Evolutionary conservation across 2,329 filamentous ascomycete species (phyloP), one percentile per base, ranked within the genome.

Genomic region (Colletotrichum sp.): DNA sequence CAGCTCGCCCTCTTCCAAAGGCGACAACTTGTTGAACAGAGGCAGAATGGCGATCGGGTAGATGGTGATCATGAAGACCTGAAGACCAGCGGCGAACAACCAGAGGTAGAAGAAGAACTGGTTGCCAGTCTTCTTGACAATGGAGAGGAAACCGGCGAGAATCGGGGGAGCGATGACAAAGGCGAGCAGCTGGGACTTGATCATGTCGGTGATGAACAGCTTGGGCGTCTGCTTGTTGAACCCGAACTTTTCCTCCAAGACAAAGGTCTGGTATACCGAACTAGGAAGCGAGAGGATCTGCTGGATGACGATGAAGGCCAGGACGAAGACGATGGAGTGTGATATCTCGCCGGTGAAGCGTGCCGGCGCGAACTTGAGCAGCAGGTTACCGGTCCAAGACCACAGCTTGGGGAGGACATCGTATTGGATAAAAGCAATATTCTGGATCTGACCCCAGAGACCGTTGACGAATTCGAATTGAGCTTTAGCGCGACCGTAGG

Each of bases 71-170:
- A 95, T 96, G 84, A 97, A 96, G 78, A 99, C 90, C 87, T 99
- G 97, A 55, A 99, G 92, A 74, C 92, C 93, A 77, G 98, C 93
- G 80, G 95, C 94, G 82, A 99, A 99, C 76, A 97, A 87, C 96
- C 96, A 99, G 73, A 99, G 92, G 85, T 98, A 99, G 88, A 98
- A 98, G 90, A 99, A 98, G 90, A 99, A 99, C 83, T 93, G 92
- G 83, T 94, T 95, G 79, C 97, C 97, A 15, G 98, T 98, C 87
- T 94, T 95, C 86, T 98, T 94, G 81, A 99, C 94, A 83, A 99
- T 99, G 84, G 95, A 92, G 82, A 99, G 91, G 89, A 99, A 98
- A 57, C 93, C 97, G 79, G 95, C 95, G 78, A 98, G 94, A 80
- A 99, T 94, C 1, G 98, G 97, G 68, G 95, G 93, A 77, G 95